phyloP scores from a whole-genome alignment of 495 filamentous ascomycete genomes.

The Podospora sp. region DNA sequence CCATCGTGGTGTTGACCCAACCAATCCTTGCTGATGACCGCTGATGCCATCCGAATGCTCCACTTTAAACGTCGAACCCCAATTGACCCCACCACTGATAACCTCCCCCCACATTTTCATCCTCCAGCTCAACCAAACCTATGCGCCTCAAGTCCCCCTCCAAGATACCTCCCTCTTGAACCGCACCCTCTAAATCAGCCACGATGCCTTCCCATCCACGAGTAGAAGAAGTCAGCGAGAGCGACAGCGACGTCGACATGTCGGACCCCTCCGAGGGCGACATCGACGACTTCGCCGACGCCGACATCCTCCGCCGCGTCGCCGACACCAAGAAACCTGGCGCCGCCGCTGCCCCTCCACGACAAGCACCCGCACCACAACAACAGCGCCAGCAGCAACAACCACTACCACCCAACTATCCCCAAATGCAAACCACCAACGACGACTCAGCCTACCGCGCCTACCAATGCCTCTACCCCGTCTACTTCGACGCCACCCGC shows the following conservation, averaged over 20 bases:
- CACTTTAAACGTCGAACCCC: slow-evolving; percentile 29
- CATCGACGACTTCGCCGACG: slow-evolving; percentile 58
- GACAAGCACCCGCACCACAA: slow-evolving; percentile 22
- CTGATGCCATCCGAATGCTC: not conserved
- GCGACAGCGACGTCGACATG: slow-evolving; percentile 73
- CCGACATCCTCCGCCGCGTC: slow-evolving; percentile 45
- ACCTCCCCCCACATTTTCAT: slow-evolving; percentile 19
- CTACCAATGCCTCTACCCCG: slow-evolving; percentile 87
- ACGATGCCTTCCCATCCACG: slow-evolving; percentile 77
- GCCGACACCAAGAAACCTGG: slow-evolving; percentile 13
- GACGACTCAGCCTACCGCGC: slow-evolving; percentile 66
- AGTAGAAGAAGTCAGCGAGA: slow-evolving; percentile 87
- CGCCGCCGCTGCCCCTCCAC: slow-evolving; percentile 35
- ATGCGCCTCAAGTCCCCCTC: slow-evolving; percentile 5
- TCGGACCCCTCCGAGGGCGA: slow-evolving; percentile 75
- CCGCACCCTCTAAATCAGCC: slow-evolving; percentile 19
- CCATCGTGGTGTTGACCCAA: not conserved
- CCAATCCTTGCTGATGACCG: not conserved
- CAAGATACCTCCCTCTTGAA: slow-evolving; percentile 12
- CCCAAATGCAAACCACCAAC: slow-evolving; percentile 42
- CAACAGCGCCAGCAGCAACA: slow-evolving; percentile 21
- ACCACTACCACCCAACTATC: slow-evolving; percentile 30
- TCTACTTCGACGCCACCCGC: slow-evolving; percentile 86
- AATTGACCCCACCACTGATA: slow-evolving; percentile 1
- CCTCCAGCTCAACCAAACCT: not conserved